Evolutionary conservation across 2,329 filamentous ascomycete species (phyloP), one percentile per base, ranked within the genome.

Genomic region (Xylaria sp.): DNA sequence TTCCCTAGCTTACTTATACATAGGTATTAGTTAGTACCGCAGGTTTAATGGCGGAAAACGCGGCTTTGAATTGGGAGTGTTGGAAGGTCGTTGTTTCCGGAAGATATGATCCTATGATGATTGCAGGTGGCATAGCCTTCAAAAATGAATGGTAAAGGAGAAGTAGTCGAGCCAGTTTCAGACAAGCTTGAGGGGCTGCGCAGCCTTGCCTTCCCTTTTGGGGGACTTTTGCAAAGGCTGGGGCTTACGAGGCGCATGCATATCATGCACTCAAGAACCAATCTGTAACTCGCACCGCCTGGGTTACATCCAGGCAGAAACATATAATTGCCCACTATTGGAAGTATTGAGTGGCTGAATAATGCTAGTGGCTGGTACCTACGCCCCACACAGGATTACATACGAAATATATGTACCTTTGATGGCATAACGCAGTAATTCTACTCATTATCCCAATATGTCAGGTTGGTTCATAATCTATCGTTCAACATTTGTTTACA

Each of bases 211-310:
- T 35, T 35, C 32, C 32, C 32, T 16, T 48, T 48, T 18, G 5
- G 25, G 37, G 18, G 29, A 32, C 25, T 48, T 60, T 10, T 12
- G 32, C 10, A 37, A 55, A 55, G n/a, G 32, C 44, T 60, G 59
- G 27, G 37, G 60, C 60, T 63, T 63, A 63, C 40, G 25, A n/a
- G 40, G 27, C 23, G 51, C 40, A 57, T 63, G 44, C 40, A 50
- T 57, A 42, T 23, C 13, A 63, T 55, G 60, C 50, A 44, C 25
- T 55, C 37, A 35, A 25, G 50, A 25, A 35, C 60, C 25, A 55
- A 42, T 47, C 25, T 42, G 5, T 18, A 35, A 35, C 16, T 37
- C 40, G 8, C 32, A 32, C n/a, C 2, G 16, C 10, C 6, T 4
- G 44, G 16, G 40, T 63, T 48, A 27, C 51, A 57, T 63, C 27